A percentile compares a stretch with the other conserved stretches of the same genome.
Evolutionary conservation across 805 yeast species (phyloP).

Genomic region (Torulaspora delbrueckii): DNA sequence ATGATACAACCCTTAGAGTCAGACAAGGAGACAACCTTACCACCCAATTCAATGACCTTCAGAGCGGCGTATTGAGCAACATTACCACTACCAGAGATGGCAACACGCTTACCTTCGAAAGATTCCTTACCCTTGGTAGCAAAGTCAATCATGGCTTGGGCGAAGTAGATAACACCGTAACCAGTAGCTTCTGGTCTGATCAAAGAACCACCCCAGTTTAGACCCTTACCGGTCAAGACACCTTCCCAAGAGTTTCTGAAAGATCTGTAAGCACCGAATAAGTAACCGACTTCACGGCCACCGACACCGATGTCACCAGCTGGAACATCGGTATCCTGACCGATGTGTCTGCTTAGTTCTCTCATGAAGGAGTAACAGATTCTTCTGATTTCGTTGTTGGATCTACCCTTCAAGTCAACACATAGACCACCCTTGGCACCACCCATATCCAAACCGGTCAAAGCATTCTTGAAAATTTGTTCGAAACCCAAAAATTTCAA

Average conservation of each 20-base stretch:
- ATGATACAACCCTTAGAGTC: conserved; percentile 92
- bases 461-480: conserved; percentile 97
- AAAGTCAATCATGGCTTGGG: conserved; percentile 94
- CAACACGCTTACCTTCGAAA: conserved; percentile 89
- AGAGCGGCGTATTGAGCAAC: conserved; percentile 99
- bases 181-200: conserved; percentile 99
- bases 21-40: conserved; percentile 86
- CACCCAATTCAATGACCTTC: conserved; percentile 95
- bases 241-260: conserved; percentile 92
- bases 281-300: conserved; percentile 87
- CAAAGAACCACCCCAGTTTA: conserved; percentile 98
- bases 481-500: conserved; percentile 96
- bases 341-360: conserved; percentile 93
- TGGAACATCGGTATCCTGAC: conserved; percentile 96
- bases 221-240: conserved; percentile 96
- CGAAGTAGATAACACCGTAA: conserved; percentile 94
- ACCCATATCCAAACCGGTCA: conserved; percentile 96
- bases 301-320: conserved; percentile 99
- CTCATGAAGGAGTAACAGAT: conserved; percentile 95
- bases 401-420: conserved; percentile 93
- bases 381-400: conserved; percentile 91
- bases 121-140: conserved; percentile 87
- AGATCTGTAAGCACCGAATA: conserved; percentile 95
- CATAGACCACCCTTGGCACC: conserved; percentile 99
- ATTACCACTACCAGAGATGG: conserved; percentile 97